Conservation (phyloP, 2,329 filamentous ascomycete genomes). For the Hypoxylon sp. region DNA sequence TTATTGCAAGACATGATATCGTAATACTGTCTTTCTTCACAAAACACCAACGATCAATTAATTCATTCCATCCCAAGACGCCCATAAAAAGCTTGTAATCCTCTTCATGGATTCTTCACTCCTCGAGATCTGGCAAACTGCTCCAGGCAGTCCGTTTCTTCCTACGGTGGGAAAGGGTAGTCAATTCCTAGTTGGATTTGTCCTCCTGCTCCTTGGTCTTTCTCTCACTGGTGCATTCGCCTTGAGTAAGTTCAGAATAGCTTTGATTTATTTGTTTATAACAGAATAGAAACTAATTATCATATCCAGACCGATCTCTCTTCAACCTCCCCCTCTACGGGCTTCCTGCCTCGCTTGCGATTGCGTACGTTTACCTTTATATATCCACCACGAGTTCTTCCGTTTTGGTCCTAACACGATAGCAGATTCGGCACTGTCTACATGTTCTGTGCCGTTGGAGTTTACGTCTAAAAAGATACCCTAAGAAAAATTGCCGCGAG, state of each 20-base stretch:
- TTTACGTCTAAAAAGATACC: slow-evolving; percentile 85
- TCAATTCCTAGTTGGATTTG: slow-evolving; percentile 84
- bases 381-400: slow-evolving; percentile 2
- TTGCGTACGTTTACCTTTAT: slow-evolving; percentile 73
- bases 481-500: slow-evolving; percentile 41
- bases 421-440: slow-evolving; percentile 90
- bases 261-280: no score
- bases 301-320: slow-evolving; percentile 77
- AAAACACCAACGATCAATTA: no score
- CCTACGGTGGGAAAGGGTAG: slow-evolving; percentile 81
- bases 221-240: slow-evolving; percentile 81
- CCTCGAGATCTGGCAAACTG: slow-evolving; percentile 92
- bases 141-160: slow-evolving; percentile 84
- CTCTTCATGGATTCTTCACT: slow-evolving; percentile 79
- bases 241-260: slow-evolving; percentile 70
- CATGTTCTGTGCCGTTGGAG: slow-evolving; percentile 98
- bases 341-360: slow-evolving; percentile 84
- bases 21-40: no score
- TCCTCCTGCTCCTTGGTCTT: slow-evolving; percentile 76
- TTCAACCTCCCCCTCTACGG: slow-evolving; percentile 80
- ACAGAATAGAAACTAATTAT: no score
- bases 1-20: slow-evolving; percentile 18
- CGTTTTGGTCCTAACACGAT: slow-evolving; percentile 36
- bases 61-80: no score
- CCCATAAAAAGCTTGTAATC: no score